Base-by-base conservation (phyloP, 208 protist genomes). In the Perkinsela sp. region DNA sequence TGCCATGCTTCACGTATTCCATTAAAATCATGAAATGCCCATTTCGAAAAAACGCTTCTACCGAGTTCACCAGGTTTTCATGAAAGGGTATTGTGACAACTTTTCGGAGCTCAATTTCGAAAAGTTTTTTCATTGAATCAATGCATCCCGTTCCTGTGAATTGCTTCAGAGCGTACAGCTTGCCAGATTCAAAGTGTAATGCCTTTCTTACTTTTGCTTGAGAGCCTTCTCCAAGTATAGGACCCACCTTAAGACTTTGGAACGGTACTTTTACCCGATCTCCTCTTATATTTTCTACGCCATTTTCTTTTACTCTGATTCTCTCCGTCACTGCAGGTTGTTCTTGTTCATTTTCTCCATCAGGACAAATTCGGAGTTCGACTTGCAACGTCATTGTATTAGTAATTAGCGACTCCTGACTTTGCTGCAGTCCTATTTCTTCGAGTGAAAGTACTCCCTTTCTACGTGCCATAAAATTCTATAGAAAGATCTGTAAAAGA, bases 1-100 rank as follows among this genome's bases (percentile, higher is more conserved):
- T 92, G 28, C 86, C 86, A 28, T 76, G 77, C 68, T 92, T 75
- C 86, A 92, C 90, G 74, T 88, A 90, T 74, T 92, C 84, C 29
- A 92, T 73, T 0, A 89, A 78, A 78, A 92, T 87, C 71, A 87
- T 88, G 1, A 92, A 74, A 31, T 79, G 69, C 2, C 84, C 86
- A 65, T 92, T 82, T 30, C 83, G 77, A 69, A 90, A 92, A 75
- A 88, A 92, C 0, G 86, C 86, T 68, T 92, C 83, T 72, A 90
- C 85, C 2, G 86, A 92, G 6, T 80, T 84, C 29, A 92, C 86
- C 70, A 92, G 69, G 71, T 92, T 90, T 66, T 86, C 78, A 67
- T 92, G 81, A 57, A 22, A 22, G 70, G 81, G 88, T 68, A 92
- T 75, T 0, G 82, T 79, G 71, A 76, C 81, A 0, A 92, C 83